Percentiles rank a stretch among this genome's conserved stretches.
phyloP scores from a whole-genome alignment of 2,329 filamentous ascomycete genomes.

The Beauveria sp. region DNA sequence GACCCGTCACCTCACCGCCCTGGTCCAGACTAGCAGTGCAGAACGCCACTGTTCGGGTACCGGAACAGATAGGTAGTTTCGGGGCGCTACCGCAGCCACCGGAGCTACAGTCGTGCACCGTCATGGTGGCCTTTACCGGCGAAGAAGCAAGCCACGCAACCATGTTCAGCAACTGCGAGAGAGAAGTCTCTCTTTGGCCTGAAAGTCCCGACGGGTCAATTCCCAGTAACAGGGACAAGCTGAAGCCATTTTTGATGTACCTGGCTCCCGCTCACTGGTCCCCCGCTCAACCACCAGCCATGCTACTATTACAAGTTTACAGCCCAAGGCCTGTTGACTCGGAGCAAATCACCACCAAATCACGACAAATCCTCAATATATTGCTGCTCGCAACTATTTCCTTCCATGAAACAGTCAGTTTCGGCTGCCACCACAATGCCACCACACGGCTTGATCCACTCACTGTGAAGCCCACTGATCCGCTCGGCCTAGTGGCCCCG shows the following conservation, averaged over 20 bases:
- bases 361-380: background rate
- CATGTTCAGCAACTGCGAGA: background rate
- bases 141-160: background rate
- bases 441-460: too few species aligned
- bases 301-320: background rate
- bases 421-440: background rate
- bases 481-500: background rate
- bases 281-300: background rate
- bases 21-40: too few species aligned
- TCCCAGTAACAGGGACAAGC: background rate
- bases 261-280: background rate
- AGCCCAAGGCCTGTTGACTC: background rate
- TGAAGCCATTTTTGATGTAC: too few species aligned
- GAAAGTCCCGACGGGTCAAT: background rate
- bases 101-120: background rate
- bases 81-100: background rate
- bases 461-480: background rate
- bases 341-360: background rate
- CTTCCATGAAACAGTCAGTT: background rate
- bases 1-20: background rate
- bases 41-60: background rate
- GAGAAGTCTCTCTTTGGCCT: background rate
- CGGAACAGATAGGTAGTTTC: constrained; percentile 3
- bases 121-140: background rate
- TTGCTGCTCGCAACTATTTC: background rate